Percentiles rank a stretch among this genome's conserved stretches.
These are phyloP conservation scores for Tulasnella sp. DNA, from an alignment of 768 basidiomycete species.

Conservation along the genomic window DNA sequence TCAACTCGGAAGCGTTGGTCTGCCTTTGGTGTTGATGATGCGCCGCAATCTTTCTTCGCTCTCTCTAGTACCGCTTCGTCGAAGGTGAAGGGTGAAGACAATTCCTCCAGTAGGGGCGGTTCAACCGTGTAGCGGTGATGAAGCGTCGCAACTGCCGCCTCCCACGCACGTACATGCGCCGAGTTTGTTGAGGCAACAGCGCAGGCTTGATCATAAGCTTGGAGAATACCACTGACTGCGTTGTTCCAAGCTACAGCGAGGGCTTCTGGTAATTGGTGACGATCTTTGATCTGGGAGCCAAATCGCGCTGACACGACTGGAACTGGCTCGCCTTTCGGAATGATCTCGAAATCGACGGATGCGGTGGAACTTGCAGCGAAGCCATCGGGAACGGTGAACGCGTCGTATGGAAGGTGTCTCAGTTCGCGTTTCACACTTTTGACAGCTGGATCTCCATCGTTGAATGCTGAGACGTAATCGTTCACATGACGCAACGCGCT, in stretches of 20 bases:
- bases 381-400: not conserved
- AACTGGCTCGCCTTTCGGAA: not conserved
- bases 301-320: not conserved
- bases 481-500: not conserved
- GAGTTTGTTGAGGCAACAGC: constrained; percentile 43
- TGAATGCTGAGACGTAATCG: not conserved
- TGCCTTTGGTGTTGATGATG: constrained; percentile 45
- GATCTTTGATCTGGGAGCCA: not conserved
- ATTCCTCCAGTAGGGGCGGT: constrained; percentile 34
- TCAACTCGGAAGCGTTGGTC: constrained; percentile 55
- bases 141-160: constrained; percentile 49
- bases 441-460: not conserved
- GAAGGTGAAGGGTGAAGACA: constrained; percentile 30
- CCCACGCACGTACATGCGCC: constrained; percentile 52
- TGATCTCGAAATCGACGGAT: not conserved
- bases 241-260: constrained; percentile 36
- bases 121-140: constrained; percentile 42
- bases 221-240: constrained; percentile 33
- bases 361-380: not conserved
- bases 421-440: not conserved
- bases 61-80: constrained; percentile 45
- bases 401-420: not conserved
- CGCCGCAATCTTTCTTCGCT: constrained; percentile 48
- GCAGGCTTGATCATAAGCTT: constrained; percentile 36
- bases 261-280: not conserved